Evolutionary conservation across 495 filamentous ascomycete genomes (phyloP), one percentile per base, ranked within the genome.

Genomic region (Alectoria sarmentosa): DNA sequence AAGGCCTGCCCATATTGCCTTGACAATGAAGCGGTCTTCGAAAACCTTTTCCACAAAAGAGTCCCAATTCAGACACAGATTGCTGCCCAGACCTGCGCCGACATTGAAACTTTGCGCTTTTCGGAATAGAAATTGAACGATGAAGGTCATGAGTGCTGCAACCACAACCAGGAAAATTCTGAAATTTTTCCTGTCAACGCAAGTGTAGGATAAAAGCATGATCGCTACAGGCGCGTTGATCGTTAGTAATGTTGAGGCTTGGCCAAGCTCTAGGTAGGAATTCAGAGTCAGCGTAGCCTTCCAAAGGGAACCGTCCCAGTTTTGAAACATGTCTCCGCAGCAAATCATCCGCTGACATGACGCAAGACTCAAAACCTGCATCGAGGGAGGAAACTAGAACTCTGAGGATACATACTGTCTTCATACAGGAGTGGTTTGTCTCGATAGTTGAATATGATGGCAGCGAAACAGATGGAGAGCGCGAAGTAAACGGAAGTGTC

Each of bases 401-500:
- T 2, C n/a, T 14, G 10, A 10, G 2, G 38, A 39, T 39, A 39
- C 38, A 13, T 39, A 39, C 38, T 44, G 28, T 46, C 59, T 61
- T 61, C 59, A 32, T 61, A 48, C 46, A 61, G 59, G 30, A 61
- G 39, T 1, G 59, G 39, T 30, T 26, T 13, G 11, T 34, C 21
- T 32, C 46, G 23, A 39, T 60, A 60, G 19, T 60, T 60, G 58
- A 44, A 60, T 11, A 61, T 61, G 15, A n/a, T 44, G 36, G 59
- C 59, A 21, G 59, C 59, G 13, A 46, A 61, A 10, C 26, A 61
- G 30, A 46, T 61, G 7, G 59, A 61, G 32, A 61, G 39, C 11
- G 59, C 42, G 30, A 46, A 46, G 23, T 36, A 61, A 8, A 32
- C 39, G 28, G 59, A 41, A 21, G 39, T n/a, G 34, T 61, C 59